Percentiles rank a stretch among this genome's conserved stretches.
Conservation (phyloP, 306 rosid species). For the Gastrolobium villosum region DNA sequence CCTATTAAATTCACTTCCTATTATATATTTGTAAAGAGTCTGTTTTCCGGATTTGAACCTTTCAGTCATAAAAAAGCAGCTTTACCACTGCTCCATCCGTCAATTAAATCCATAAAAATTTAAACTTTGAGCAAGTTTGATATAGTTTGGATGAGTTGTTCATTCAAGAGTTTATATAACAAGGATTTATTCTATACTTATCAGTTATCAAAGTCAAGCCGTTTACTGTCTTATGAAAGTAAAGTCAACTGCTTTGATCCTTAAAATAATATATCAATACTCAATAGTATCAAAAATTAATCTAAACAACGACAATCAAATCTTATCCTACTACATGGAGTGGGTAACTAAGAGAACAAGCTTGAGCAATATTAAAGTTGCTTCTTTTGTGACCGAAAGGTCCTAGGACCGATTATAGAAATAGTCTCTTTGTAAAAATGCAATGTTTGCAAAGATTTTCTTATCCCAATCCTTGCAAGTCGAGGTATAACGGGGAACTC, state of each 20-base stretch:
- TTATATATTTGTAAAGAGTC: too few relatives aligned
- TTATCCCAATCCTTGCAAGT: too few relatives aligned
- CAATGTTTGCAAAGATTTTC: too few relatives aligned
- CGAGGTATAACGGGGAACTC: too few relatives aligned
- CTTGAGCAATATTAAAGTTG: too few relatives aligned
- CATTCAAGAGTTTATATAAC: not conserved
- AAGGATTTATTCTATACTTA: constrained; percentile 13
- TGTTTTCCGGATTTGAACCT: too few relatives aligned
- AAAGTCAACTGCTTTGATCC: not conserved
- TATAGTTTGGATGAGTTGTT: constrained; percentile 14
- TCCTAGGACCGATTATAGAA: too few relatives aligned
- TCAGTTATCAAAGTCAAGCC: constrained; percentile 4
- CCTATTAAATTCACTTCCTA: too few relatives aligned
- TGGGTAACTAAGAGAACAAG: not conserved
- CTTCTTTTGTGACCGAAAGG: too few relatives aligned
- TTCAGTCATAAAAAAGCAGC: too few relatives aligned
- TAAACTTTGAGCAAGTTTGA: constrained; percentile 7
- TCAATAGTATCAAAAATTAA: constrained; percentile 5
- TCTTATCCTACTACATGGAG: not conserved
- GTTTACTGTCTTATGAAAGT: constrained; percentile 4
- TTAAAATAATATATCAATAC: constrained; percentile 6
- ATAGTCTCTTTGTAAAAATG: too few relatives aligned
- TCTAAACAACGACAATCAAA: constrained; percentile 6
- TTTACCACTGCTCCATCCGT: too few relatives aligned
- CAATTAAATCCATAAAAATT: not conserved